Evolutionary conservation across 495 filamentous ascomycete genomes (phyloP).

Genomic region (Monascus purpureus): DNA sequence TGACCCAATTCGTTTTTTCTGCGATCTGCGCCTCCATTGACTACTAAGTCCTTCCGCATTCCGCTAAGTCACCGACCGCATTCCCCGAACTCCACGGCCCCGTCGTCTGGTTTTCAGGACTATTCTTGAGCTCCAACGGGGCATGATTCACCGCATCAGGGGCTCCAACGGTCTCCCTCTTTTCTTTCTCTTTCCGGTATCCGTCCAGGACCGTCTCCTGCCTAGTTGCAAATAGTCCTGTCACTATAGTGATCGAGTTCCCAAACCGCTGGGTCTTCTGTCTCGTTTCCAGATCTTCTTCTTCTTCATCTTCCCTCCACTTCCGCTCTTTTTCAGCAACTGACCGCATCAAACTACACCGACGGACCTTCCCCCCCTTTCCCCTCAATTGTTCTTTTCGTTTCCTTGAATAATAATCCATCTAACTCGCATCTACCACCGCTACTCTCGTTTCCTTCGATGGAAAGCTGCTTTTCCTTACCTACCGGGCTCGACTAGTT

Average conservation of each 20-base stretch:
- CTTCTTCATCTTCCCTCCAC: conserved; percentile 12
- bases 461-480: too few species aligned
- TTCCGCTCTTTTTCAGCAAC: conserved; percentile 11
- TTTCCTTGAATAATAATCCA: conserved; percentile 3
- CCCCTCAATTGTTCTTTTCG: conserved; percentile 8
- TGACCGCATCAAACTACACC: conserved; percentile 15
- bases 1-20: background rate
- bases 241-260: conserved; percentile 25
- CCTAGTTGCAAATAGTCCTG: too few species aligned
- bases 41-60: background rate
- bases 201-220: too few species aligned
- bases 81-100: conserved; percentile 29
- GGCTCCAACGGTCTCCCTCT: background rate
- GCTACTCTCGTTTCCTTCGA: conserved; percentile 3
- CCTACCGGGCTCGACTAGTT: too few species aligned
- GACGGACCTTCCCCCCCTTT: conserved; percentile 13
- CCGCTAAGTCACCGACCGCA: background rate
- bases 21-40: background rate
- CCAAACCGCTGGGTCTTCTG: conserved; percentile 23
- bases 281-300: conserved; percentile 22
- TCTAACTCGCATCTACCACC: conserved; percentile 1
- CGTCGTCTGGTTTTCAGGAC: conserved; percentile 10
- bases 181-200: too few species aligned
- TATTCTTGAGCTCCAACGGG: background rate
- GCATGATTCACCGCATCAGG: background rate